Conservation (phyloP, 164 flowering plant species). For the Hamamelis virginiana region DNA sequence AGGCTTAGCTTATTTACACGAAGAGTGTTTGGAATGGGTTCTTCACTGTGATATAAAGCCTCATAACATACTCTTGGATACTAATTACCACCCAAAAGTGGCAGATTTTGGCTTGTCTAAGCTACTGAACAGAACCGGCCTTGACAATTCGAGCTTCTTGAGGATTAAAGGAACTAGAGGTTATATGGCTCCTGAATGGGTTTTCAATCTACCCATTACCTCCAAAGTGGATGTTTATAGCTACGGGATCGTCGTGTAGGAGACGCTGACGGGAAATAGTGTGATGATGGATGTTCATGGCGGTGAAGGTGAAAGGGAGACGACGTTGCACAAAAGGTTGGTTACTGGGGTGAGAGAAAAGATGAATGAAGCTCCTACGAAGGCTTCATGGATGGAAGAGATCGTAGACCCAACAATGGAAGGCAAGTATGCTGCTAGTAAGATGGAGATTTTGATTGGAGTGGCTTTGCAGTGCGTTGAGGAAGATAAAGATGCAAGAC, state of each 20-base stretch:
- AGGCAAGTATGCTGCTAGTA: background rate
- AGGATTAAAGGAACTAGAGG: constrained; percentile 30
- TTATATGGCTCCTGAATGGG: constrained; percentile 40
- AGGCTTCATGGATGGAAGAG: background rate
- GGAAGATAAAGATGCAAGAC: constrained; percentile 9
- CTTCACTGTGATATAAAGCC: constrained; percentile 40
- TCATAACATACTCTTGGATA: constrained; percentile 30
- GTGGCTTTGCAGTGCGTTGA: constrained; percentile 11
- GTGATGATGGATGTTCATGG: background rate
- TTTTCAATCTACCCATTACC: constrained; percentile 25
- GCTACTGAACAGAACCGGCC: constrained; percentile 14
- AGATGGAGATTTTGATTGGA: constrained; percentile 7
- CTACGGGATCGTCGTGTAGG: constrained; percentile 12
- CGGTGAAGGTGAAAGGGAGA: background rate
- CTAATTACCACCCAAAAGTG: constrained; percentile 29
- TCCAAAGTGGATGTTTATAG: constrained; percentile 21
- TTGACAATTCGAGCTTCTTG: constrained; percentile 11
- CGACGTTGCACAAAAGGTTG: background rate
- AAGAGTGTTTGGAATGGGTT: constrained; percentile 46
- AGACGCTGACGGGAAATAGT: constrained; percentile 8
- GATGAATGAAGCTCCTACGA: background rate
- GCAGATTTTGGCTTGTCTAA: constrained; percentile 43
- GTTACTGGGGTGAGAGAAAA: constrained; percentile 4
- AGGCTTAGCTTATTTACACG: constrained; percentile 41
- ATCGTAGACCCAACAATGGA: constrained; percentile 2